These are phyloP conservation scores for Brettanomyces nanus DNA, from an alignment of 805 yeast species.

Conservation along the genomic window DNA sequence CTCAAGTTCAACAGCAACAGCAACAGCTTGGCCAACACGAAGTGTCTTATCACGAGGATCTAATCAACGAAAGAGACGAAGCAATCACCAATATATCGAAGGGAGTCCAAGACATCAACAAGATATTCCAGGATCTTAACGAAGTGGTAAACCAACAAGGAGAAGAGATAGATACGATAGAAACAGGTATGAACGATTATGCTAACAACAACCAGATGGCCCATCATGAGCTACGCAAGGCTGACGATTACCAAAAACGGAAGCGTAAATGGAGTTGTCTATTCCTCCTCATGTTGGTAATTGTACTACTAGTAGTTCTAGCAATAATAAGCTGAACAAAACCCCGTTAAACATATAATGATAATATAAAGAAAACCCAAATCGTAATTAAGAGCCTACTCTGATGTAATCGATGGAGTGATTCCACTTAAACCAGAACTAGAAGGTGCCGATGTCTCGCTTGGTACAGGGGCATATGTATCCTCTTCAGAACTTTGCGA, in stretches of 20 bases:
- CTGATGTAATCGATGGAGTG: too few relatives aligned
- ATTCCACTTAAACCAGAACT: too few relatives aligned
- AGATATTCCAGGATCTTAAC: slow-evolving; percentile 77
- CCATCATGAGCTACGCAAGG: slow-evolving; percentile 58
- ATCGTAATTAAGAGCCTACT: too few relatives aligned
- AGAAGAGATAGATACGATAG: slow-evolving; percentile 73
- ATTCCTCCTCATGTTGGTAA: slow-evolving; percentile 46
- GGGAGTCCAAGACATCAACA: slow-evolving; percentile 78
- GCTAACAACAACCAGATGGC: slow-evolving; percentile 64
- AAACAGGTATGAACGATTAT: slow-evolving; percentile 62
- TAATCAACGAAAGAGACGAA: slow-evolving; percentile 64
- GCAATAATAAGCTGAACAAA: slow-evolving; percentile 41
- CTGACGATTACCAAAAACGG: slow-evolving; percentile 64
- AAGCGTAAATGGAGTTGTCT: slow-evolving; percentile 72
- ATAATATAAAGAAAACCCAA: too few relatives aligned
- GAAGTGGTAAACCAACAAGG: slow-evolving; percentile 79
- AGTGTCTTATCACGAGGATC: slow-evolving; percentile 51
- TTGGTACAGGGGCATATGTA: not conserved
- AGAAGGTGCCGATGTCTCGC: too few relatives aligned
- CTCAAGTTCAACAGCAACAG: slow-evolving; percentile 28
- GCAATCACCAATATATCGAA: slow-evolving; percentile 66
- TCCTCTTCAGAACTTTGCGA: not conserved
- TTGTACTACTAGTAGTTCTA: slow-evolving; percentile 51
- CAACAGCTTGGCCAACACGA: slow-evolving; percentile 34
- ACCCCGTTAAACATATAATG: too few relatives aligned